Percentiles rank a stretch among this genome's conserved stretches.
These are phyloP conservation scores for Solanum pennellii DNA, from an alignment of 257 asterid genomes.

Conservation along the genomic window DNA sequence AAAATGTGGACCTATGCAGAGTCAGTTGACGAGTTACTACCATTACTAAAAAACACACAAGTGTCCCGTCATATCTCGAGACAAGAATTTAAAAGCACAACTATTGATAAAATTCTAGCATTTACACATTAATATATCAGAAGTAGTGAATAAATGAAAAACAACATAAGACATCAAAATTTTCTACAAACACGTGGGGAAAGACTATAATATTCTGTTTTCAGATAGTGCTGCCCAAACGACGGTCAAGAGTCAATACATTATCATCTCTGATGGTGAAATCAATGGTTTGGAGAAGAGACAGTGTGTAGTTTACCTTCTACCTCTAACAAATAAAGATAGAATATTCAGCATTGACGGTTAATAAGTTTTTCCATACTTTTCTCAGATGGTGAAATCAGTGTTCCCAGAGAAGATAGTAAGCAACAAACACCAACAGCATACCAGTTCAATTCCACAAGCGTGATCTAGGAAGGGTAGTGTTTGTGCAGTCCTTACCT, in stretches of 20 bases:
- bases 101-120: background rate
- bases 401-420: background rate
- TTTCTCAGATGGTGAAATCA: background rate
- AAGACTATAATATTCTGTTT: background rate
- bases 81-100: background rate
- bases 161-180: background rate
- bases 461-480: background rate
- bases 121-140: background rate
- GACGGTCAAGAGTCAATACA: background rate
- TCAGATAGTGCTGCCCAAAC: background rate
- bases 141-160: background rate
- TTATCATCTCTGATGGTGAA: background rate
- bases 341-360: background rate
- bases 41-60: background rate
- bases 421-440: background rate
- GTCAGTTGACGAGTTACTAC: background rate
- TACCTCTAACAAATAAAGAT: background rate
- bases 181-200: background rate
- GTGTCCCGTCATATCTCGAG: background rate
- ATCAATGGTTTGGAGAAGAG: background rate
- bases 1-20: background rate
- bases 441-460: background rate
- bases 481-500: background rate
- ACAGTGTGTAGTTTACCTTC: background rate
- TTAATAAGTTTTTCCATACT: background rate